Percentiles rank a stretch among this genome's conserved stretches.
Conservation (phyloP, 2,329 filamentous ascomycete genomes). For the Cercospora nicotianae region DNA sequence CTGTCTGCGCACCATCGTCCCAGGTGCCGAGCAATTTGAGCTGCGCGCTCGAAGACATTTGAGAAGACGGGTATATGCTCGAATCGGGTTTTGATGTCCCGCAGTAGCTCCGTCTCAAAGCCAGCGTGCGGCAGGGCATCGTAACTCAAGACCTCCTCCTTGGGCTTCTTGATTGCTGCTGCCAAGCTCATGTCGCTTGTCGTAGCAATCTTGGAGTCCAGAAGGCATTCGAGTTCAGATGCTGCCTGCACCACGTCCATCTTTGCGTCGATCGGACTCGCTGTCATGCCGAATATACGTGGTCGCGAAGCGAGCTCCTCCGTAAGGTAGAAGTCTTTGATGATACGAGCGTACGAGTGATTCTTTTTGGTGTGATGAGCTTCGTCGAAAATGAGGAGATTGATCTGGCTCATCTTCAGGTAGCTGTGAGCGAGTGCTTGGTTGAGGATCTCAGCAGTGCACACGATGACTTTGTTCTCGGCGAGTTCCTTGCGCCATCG, state of each 20-base stretch:
- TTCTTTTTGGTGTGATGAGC: constrained; percentile 95
- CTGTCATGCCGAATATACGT: constrained; percentile 92
- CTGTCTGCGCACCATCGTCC: constrained; percentile 84
- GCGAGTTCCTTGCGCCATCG: constrained; percentile 60
- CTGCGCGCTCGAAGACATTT: constrained; percentile 60
- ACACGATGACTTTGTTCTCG: constrained; percentile 81
- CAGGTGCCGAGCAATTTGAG: constrained; percentile 62
- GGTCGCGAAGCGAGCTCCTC: constrained; percentile 57
- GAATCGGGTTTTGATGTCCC: constrained; percentile 55
- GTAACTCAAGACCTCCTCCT: constrained; percentile 59
- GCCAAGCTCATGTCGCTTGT: constrained; percentile 61
- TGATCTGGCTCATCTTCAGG: constrained; percentile 78
- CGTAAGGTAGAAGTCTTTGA: constrained; percentile 77
- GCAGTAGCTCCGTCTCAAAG: constrained; percentile 66
- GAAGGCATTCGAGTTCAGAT: constrained; percentile 67
- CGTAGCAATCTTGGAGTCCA: constrained; percentile 83
- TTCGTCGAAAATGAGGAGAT: constrained; percentile 91
- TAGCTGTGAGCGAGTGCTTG: constrained; percentile 77
- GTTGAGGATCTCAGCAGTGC: constrained; percentile 83
- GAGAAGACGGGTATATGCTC: constrained; percentile 55
- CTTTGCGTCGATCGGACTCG: constrained; percentile 86
- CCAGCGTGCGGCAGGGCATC: constrained; percentile 51
- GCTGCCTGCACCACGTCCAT: constrained; percentile 68
- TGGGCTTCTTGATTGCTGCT: constrained; percentile 59
- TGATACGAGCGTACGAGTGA: constrained; percentile 84